Conservation (phyloP, 495 filamentous ascomycete genomes). For the Trichoderma gamsii region DNA sequence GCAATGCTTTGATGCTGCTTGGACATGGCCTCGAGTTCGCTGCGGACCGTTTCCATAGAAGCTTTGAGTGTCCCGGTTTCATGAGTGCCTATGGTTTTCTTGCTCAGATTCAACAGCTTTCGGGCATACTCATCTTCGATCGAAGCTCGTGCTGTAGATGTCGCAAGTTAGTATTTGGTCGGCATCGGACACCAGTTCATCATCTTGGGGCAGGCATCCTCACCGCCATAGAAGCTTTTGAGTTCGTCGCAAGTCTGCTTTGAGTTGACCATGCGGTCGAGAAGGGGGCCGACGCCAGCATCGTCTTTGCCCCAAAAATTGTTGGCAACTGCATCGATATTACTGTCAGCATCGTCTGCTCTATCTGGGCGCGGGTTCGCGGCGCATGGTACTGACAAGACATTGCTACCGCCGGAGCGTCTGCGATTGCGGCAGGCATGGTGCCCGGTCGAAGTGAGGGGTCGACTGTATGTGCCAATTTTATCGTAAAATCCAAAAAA, state of each 20-base stretch:
- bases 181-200: background rate
- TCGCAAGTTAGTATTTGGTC: background rate
- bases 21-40: conserved; percentile 89
- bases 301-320: conserved; percentile 99
- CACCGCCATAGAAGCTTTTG: conserved; percentile 84
- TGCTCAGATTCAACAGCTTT: conserved; percentile 77
- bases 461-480: background rate
- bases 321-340: conserved; percentile 52
- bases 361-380: background rate
- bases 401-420: conserved; percentile 16
- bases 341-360: background rate
- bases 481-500: background rate
- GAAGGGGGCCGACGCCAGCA: conserved; percentile 84
- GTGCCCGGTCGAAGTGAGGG: background rate
- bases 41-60: conserved; percentile 80
- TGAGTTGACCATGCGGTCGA: conserved; percentile 93
- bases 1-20: conserved; percentile 90
- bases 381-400: conserved; percentile 12
- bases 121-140: conserved; percentile 98
- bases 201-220: conserved; percentile 15
- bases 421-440: conserved; percentile 15
- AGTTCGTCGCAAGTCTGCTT: conserved; percentile 95
- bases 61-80: conserved; percentile 76
- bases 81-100: conserved; percentile 83
- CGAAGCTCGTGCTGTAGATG: conserved; percentile 65